These are phyloP conservation scores for Strobilomyces echinocephalus DNA, from an alignment of 768 basidiomycete species.

Conservation along the genomic window DNA sequence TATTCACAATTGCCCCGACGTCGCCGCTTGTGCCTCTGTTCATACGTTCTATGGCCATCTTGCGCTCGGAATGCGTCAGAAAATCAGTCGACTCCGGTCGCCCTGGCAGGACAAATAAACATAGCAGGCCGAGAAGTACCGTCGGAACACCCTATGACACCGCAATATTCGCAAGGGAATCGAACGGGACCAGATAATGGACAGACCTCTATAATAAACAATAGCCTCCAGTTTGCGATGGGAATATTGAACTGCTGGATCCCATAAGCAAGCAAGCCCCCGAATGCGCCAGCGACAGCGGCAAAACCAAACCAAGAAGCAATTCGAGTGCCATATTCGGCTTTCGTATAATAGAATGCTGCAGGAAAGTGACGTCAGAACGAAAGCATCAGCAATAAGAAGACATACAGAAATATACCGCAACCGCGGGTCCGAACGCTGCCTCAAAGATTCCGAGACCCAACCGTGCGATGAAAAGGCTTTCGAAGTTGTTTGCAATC, in stretches of 20 bases:
- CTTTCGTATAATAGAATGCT: conserved; percentile 49
- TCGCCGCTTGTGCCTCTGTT: conserved; percentile 42
- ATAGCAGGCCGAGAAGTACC: conserved; percentile 23
- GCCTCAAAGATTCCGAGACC: conserved; percentile 34
- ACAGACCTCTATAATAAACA: conserved; percentile 28
- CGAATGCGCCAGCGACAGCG: conserved; percentile 50
- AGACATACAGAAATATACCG: conserved; percentile 27
- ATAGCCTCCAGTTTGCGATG: conserved; percentile 40
- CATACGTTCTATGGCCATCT: conserved; percentile 31
- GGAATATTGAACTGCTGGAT: conserved; percentile 38
- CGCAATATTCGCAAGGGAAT: background rate
- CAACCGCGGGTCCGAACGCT: conserved; percentile 31
- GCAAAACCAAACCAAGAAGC: conserved; percentile 54
- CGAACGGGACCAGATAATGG: background rate
- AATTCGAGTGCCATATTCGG: conserved; percentile 43
- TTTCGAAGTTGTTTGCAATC: conserved; percentile 22
- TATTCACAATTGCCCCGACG: conserved; percentile 38
- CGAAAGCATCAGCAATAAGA: conserved; percentile 11
- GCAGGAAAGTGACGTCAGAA: background rate
- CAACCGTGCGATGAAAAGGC: conserved; percentile 28
- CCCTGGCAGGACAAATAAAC: conserved; percentile 29
- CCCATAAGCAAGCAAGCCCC: conserved; percentile 52
- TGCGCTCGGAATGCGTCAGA: conserved; percentile 31
- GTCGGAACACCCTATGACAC: conserved; percentile 53
- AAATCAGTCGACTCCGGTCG: conserved; percentile 33